These are phyloP conservation scores for Fusarium caatingaense DNA, from an alignment of 2,329 filamentous ascomycete genomes.

Conservation along the genomic window DNA sequence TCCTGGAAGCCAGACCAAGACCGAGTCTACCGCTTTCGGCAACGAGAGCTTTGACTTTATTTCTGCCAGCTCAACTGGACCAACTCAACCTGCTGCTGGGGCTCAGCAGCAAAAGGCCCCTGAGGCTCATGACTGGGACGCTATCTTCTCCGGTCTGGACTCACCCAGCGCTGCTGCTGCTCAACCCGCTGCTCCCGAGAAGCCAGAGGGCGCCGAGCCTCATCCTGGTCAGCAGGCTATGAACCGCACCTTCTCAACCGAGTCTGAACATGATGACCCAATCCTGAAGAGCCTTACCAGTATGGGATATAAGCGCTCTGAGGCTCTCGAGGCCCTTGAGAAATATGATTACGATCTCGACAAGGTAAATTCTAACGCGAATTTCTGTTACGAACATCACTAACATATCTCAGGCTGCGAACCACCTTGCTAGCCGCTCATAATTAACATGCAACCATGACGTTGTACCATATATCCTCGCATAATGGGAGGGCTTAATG, in stretches of 20 bases:
- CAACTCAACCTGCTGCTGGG: constrained; percentile 54
- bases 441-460: constrained; percentile 45
- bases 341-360: constrained; percentile 97
- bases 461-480: constrained; percentile 16
- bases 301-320: constrained; percentile 85
- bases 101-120: constrained; percentile 54
- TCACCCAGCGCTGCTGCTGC: constrained; percentile 56
- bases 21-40: constrained; percentile 63
- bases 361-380: constrained; percentile 70
- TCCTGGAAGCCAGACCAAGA: constrained; percentile 65
- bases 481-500: constrained; percentile 30
- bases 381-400: neutral
- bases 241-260: constrained; percentile 73
- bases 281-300: constrained; percentile 88
- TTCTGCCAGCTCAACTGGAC: constrained; percentile 51
- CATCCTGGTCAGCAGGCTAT: constrained; percentile 46
- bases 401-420: constrained; percentile 58
- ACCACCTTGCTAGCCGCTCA: constrained; percentile 66
- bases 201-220: constrained; percentile 27
- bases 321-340: constrained; percentile 84
- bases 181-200: constrained; percentile 33
- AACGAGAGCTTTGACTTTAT: constrained; percentile 71
- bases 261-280: constrained; percentile 86
- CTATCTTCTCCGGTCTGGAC: constrained; percentile 87
- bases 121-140: constrained; percentile 88